phyloP scores from a whole-genome alignment of 208 protist genomes.

The Trichomonas vaginalis region DNA sequence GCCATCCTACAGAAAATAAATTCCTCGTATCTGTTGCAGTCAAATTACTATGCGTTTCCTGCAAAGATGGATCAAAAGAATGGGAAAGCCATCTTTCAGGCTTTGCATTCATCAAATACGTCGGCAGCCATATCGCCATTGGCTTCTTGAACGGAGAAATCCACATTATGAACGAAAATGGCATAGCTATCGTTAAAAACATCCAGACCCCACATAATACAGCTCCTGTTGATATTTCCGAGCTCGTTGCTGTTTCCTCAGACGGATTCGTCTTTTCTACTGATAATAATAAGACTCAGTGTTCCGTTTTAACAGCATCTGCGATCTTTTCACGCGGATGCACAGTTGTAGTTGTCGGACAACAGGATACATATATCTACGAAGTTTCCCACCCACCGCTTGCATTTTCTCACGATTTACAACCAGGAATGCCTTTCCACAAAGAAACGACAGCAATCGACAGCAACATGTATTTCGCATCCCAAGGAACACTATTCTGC shows the following conservation, averaged over 20 bases:
- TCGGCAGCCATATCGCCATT: neutral
- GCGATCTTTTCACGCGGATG: neutral
- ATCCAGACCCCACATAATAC: neutral
- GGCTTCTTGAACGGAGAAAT: neutral
- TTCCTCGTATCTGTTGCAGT: neutral
- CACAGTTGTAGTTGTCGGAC: neutral
- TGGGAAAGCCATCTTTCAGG: neutral
- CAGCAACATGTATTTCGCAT: neutral
- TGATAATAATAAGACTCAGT: neutral
- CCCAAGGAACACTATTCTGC: neutral
- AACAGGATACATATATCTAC: neutral
- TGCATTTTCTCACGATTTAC: neutral
- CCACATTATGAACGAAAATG: neutral
- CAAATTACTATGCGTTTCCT: neutral
- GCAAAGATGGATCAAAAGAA: neutral
- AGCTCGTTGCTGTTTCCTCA: neutral
- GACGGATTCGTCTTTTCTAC: neutral
- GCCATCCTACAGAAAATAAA: neutral
- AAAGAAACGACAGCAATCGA: neutral
- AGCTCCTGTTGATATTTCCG: neutral
- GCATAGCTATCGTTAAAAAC: neutral
- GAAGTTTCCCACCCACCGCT: neutral
- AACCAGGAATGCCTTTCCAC: neutral
- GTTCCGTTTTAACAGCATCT: neutral
- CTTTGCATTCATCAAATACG: neutral